Percentiles rank a stretch among this genome's conserved stretches.
Conservation (phyloP, 163 green algal genomes). For the Volvox carteri region DNA sequence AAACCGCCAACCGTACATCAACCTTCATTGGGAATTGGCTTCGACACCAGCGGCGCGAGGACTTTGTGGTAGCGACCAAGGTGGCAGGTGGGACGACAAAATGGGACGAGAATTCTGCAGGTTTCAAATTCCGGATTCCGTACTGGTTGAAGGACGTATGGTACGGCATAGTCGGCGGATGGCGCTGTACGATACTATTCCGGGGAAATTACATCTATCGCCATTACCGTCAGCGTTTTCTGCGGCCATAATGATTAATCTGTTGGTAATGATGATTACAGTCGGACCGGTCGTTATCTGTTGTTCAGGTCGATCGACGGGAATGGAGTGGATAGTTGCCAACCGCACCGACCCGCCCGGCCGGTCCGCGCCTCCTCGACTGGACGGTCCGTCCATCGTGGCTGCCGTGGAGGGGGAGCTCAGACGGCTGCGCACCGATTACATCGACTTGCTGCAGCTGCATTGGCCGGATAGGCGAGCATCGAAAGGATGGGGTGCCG, state of each 20-base stretch:
- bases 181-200: too few relatives aligned
- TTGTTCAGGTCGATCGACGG: slow-evolving; percentile 11
- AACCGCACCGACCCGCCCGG: slow-evolving; percentile 58
- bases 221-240: too few relatives aligned
- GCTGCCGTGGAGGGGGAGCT: slow-evolving; percentile 77
- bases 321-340: slow-evolving; percentile 46
- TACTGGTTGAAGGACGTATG: too few relatives aligned
- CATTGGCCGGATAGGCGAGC: slow-evolving; percentile 79
- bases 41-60: neutral
- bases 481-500: neutral
- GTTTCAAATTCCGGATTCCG: too few relatives aligned
- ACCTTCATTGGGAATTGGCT: slow-evolving; percentile 58
- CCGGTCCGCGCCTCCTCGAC: neutral
- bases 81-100: slow-evolving; percentile 38
- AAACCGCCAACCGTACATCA: slow-evolving; percentile 52
- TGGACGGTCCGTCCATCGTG: slow-evolving; percentile 75
- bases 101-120: too few relatives aligned
- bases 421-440: slow-evolving; percentile 81
- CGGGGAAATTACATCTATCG: too few relatives aligned
- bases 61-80: slow-evolving; percentile 53
- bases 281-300: too few relatives aligned
- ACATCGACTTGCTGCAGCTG: slow-evolving; percentile 86
- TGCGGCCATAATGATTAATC: too few relatives aligned
- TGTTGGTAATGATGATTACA: too few relatives aligned
- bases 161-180: too few relatives aligned